Percentiles rank a stretch among this genome's conserved stretches.
Conservation (phyloP, 2,329 filamentous ascomycete species). For the Exophiala phaeomuriformis region DNA sequence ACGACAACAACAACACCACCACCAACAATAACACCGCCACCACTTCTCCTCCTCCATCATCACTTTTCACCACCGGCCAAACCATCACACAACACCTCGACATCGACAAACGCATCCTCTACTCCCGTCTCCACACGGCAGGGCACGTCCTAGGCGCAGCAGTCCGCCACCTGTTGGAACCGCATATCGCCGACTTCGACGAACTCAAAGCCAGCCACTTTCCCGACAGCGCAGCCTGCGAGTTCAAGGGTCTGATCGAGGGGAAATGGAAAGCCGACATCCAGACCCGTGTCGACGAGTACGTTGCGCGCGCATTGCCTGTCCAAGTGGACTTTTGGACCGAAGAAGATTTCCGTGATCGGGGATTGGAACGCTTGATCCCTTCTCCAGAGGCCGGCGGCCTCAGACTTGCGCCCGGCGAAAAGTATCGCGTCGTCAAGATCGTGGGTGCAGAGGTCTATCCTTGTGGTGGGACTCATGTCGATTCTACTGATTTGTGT, state of each 20-base stretch:
- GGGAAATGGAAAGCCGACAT: constrained; percentile 56
- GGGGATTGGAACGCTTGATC: constrained; percentile 50
- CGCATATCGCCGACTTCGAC: constrained; percentile 48
- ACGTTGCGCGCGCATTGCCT: constrained; percentile 48
- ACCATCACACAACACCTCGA: constrained; percentile 54
- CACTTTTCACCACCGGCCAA: constrained; percentile 38
- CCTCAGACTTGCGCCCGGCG: constrained; percentile 36
- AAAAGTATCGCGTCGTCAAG: constrained; percentile 59
- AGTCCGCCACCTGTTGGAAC: constrained; percentile 52
- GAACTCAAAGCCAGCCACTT: constrained; percentile 68
- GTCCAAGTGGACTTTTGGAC: constrained; percentile 62
- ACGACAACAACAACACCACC: constrained; percentile 2
- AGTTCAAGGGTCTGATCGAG: constrained; percentile 62
- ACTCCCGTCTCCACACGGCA: constrained; percentile 65
- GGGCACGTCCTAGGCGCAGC: constrained; percentile 65
- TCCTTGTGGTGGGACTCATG: constrained; percentile 70
- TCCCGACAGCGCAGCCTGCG: constrained; percentile 59
- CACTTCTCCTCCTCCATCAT: background rate
- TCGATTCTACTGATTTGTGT: constrained; percentile 52
- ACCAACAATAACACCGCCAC: too few relatives aligned
- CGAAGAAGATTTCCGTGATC: constrained; percentile 52
- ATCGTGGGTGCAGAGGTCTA: constrained; percentile 63
- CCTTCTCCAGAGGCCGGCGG: constrained; percentile 37
- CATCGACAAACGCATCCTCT: constrained; percentile 51
- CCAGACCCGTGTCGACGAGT: constrained; percentile 55